Evolutionary conservation across 1,284 basidiomycete genomes (phyloP).

Genomic region (Trichosporon sp.): DNA sequence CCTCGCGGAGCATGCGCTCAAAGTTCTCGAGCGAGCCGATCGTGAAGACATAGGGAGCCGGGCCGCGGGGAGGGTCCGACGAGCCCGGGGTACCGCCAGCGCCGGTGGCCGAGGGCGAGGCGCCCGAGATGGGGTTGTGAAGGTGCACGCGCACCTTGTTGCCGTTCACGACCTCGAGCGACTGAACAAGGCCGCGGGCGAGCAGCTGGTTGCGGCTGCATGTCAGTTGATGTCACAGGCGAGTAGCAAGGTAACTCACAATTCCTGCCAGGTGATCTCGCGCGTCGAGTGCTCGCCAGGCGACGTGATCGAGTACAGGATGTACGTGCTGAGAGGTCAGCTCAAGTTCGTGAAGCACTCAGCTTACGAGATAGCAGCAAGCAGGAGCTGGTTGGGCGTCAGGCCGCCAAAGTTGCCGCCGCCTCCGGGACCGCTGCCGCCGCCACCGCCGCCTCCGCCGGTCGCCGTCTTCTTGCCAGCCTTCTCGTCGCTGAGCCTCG

Average conservation of each 20-base stretch:
- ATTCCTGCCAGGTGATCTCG: slow-evolving; percentile 99
- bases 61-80: slow-evolving; percentile 43
- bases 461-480: slow-evolving; percentile 28
- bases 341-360: neutral
- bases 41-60: slow-evolving; percentile 74
- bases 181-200: slow-evolving; percentile 93
- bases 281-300: slow-evolving; percentile 51
- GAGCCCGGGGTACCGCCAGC: slow-evolving; percentile 25
- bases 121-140: slow-evolving; percentile 39
- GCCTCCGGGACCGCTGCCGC: slow-evolving; percentile 31
- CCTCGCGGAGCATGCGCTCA: slow-evolving; percentile 87
- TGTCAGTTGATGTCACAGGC: slow-evolving; percentile 5
- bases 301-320: slow-evolving; percentile 37
- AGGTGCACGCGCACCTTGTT: slow-evolving; percentile 61
- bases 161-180: slow-evolving; percentile 87
- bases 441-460: slow-evolving; percentile 31
- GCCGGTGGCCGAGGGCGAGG: slow-evolving; percentile 6
- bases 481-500: slow-evolving; percentile 35
- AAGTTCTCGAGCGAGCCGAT: slow-evolving; percentile 97
- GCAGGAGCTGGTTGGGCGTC: slow-evolving; percentile 44
- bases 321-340: slow-evolving; percentile 31
- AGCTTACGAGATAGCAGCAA: slow-evolving; percentile 35
- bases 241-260: slow-evolving; percentile 51
- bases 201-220: slow-evolving; percentile 76
- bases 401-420: slow-evolving; percentile 31